Percentiles rank a stretch among this genome's conserved stretches.
These are phyloP conservation scores for Globisporangium solare DNA, from an alignment of 352 stramenopile genomes.

Conservation along the genomic window DNA sequence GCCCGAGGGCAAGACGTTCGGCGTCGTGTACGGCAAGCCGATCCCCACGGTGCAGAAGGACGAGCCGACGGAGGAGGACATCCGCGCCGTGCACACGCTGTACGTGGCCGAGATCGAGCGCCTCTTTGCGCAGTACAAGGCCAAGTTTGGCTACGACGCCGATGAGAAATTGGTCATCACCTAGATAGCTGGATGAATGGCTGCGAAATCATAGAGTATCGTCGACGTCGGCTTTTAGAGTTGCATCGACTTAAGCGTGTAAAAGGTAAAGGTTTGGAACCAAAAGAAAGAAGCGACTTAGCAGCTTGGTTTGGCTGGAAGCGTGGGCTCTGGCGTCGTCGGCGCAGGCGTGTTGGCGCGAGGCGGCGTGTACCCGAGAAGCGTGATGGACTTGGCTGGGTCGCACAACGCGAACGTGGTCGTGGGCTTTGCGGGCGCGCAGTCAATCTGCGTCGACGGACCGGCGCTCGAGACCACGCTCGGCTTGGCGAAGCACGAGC, in stretches of 20 bases:
- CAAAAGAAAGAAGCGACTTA: too few species aligned
- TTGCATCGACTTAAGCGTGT: too few species aligned
- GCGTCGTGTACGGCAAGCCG: constrained; percentile 71
- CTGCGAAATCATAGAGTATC: too few species aligned
- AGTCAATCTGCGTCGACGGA: constrained; percentile 44
- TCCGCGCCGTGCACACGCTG: constrained; percentile 39
- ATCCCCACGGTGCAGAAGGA: constrained; percentile 46
- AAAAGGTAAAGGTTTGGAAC: too few species aligned
- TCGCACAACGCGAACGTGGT: constrained; percentile 42
- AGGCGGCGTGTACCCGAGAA: background rate
- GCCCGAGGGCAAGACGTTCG: constrained; percentile 60
- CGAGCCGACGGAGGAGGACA: constrained; percentile 60
- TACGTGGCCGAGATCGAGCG: constrained; percentile 63
- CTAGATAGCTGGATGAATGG: constrained; percentile 33
- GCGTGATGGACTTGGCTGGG: constrained; percentile 7
- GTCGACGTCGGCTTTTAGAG: too few species aligned
- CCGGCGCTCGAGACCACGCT: constrained; percentile 22
- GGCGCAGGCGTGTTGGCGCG: too few species aligned
- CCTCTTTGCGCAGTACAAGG: constrained; percentile 69
- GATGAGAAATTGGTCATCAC: constrained; percentile 69
- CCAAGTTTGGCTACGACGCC: constrained; percentile 63
- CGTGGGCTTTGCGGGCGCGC: constrained; percentile 24
- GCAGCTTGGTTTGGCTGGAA: too few species aligned
- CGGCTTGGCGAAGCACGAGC: constrained; percentile 17
- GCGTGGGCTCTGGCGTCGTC: too few species aligned